Evolutionary conservation across 2,329 filamentous ascomycete genomes (phyloP), one percentile per base, ranked within the genome.

Genomic region (Sporothrix euskadiensis): DNA sequence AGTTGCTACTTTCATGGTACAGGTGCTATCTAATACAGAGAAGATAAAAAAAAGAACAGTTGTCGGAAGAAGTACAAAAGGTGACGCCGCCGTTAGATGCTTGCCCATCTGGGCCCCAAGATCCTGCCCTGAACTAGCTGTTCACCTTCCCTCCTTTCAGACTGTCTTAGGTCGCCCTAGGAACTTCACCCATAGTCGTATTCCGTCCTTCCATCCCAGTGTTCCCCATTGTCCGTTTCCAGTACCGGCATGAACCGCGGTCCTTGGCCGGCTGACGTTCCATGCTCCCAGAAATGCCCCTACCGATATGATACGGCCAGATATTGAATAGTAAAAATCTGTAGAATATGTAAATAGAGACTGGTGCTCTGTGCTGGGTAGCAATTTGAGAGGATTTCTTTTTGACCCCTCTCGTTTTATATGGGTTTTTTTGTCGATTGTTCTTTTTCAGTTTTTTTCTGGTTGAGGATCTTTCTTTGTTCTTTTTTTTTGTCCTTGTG

Each of bases 1-100:
- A 47, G 39, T 66, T 66, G 61, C 61, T 66, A 66, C 61, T 66
- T 30, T 66, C 61, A 66, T 66, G 61, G 61, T 66, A 70, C 16
- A 70, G 54, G 47, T 49, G 65, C 66, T 63, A 65, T 63, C 71
- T 63, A 71, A 32, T 52, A 73, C 6, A 69, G 19, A n/a, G 56
- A 16, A 35, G 22, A 54, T 39, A 44, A 66, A 52, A 65, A 44
- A 8, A 54, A 1, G 41, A 44, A 54, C 4, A 63, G 5, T 19
- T 32, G 19, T n/a, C 22, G 4, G 3, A 66, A 49, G 1, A 57
- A n/a, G 26, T 54, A 57, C 6, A 47, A 30, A n/a, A 10, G 4
- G 30, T 30, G 63, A 22, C 44, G 44, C 44, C 63, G 63, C 44
- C 63, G 16, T 32, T n/a, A 19, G 22, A 68, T 52, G 63, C 41